phyloP scores from a whole-genome alignment of 768 basidiomycete species.

The Podaxis pistillaris region DNA sequence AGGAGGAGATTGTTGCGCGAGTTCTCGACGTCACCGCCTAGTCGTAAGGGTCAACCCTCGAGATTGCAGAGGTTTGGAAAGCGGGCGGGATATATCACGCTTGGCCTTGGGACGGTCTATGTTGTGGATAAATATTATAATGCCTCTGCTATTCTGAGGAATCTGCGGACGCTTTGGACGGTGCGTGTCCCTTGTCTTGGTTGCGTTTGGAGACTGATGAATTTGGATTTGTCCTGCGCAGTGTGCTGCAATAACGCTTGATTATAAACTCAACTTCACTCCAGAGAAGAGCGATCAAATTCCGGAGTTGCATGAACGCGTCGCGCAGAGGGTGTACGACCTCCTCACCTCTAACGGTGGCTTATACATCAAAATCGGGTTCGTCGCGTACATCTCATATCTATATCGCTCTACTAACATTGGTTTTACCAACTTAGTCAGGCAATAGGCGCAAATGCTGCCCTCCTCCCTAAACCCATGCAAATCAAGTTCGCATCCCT shows the following conservation, averaged over 20 bases:
- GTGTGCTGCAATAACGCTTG: slow-evolving; percentile 69
- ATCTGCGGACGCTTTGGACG: slow-evolving; percentile 51
- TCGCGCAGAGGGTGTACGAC: slow-evolving; percentile 73
- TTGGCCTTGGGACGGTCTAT: slow-evolving; percentile 41
- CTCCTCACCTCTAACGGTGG: slow-evolving; percentile 83
- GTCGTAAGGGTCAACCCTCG: background rate
- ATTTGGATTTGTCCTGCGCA: slow-evolving; percentile 21
- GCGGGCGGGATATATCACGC: slow-evolving; percentile 33
- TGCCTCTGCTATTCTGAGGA: slow-evolving; percentile 55
- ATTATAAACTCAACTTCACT: slow-evolving; percentile 89
- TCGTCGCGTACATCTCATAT: slow-evolving; percentile 7
- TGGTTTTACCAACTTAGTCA: slow-evolving; percentile 42
- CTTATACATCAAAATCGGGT: slow-evolving; percentile 82
- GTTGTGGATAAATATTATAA: slow-evolving; percentile 51
- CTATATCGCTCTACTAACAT: background rate
- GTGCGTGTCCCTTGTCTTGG: slow-evolving; percentile 27
- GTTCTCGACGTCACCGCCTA: background rate
- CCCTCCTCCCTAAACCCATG: slow-evolving; percentile 79
- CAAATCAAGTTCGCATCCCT: slow-evolving; percentile 79
- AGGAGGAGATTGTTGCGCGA: background rate
- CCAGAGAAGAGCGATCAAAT: slow-evolving; percentile 70
- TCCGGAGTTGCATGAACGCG: slow-evolving; percentile 80
- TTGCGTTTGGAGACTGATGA: background rate
- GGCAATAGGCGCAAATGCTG: slow-evolving; percentile 82
- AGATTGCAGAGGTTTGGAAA: background rate